These are phyloP conservation scores for Davidsoniella eucalypti DNA, from an alignment of 2,329 filamentous ascomycete species.

Conservation along the genomic window DNA sequence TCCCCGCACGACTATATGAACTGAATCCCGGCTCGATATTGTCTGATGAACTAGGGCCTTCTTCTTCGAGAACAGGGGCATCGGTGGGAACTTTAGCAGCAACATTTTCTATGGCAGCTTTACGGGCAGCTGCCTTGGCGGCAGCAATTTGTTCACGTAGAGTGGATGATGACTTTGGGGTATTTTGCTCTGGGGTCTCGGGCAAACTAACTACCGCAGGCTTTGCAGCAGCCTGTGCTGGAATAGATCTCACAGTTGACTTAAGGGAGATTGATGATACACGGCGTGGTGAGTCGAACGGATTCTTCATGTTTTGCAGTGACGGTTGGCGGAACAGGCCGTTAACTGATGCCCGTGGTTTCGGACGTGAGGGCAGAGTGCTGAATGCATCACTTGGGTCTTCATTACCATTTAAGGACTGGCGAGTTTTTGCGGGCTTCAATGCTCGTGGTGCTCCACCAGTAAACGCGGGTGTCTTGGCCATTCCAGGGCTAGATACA, in stretches of 20 bases:
- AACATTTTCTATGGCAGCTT: constrained; percentile 23
- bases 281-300: constrained; percentile 15
- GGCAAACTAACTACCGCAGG: constrained; percentile 2
- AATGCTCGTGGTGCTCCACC: constrained; percentile 26
- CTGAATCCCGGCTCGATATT: constrained; percentile 12
- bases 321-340: constrained; percentile 40
- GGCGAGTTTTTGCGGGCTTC: constrained; percentile 22
- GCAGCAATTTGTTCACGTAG: constrained; percentile 85
- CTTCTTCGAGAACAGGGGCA: not conserved
- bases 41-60: not conserved
- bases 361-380: constrained; percentile 29
- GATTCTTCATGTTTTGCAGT: constrained; percentile 23
- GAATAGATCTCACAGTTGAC: constrained; percentile 5
- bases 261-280: constrained; percentile 11
- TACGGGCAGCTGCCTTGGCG: constrained; percentile 66
- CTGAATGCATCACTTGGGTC: constrained; percentile 25
- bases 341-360: constrained; percentile 35
- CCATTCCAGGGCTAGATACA: constrained; percentile 28
- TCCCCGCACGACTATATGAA: constrained; percentile 27
- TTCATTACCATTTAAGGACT: constrained; percentile 13
- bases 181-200: constrained; percentile 13
- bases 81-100: not conserved
- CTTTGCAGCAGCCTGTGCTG: not conserved
- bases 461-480: constrained; percentile 29
- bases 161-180: constrained; percentile 56